Evolutionary conservation across 768 basidiomycete species (phyloP).

Genomic region (Daedalea quercina): DNA sequence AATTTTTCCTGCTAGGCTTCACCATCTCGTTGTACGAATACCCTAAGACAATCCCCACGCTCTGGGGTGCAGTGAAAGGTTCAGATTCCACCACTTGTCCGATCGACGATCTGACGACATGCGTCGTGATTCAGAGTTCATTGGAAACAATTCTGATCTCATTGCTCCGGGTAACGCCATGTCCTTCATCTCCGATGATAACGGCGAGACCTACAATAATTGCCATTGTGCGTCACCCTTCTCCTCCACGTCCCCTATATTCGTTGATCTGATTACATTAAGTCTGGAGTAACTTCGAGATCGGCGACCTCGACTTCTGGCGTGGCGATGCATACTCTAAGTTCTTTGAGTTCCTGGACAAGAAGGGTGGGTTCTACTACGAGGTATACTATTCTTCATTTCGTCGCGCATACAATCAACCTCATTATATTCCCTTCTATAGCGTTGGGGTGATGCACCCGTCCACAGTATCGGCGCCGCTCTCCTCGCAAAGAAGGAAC

Average conservation of each 20-base stretch:
- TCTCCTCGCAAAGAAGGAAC: constrained; percentile 80
- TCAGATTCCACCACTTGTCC: constrained; percentile 5
- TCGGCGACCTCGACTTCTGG: constrained; percentile 53
- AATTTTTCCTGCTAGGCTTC: constrained; percentile 40
- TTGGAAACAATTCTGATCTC: constrained; percentile 38
- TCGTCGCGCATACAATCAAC: background rate
- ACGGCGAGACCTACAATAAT: constrained; percentile 49
- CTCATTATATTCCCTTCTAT: background rate
- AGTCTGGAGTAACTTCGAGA: constrained; percentile 67
- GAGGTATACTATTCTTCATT: constrained; percentile 31
- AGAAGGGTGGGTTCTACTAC: constrained; percentile 53
- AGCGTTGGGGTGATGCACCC: constrained; percentile 93
- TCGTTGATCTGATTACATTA: background rate
- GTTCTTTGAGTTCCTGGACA: constrained; percentile 52
- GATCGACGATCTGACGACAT: background rate
- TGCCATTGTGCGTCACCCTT: constrained; percentile 40
- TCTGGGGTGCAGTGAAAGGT: constrained; percentile 71
- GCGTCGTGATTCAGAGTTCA: constrained; percentile 35
- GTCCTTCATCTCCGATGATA: constrained; percentile 50
- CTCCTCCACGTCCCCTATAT: background rate
- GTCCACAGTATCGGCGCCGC: constrained; percentile 82
- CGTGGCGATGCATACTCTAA: constrained; percentile 47
- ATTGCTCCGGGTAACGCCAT: constrained; percentile 45
- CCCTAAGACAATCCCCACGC: constrained; percentile 63
- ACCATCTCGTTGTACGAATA: constrained; percentile 74